phyloP scores from a whole-genome alignment of 768 basidiomycete species.

The Rhizopogon vinicolor region DNA sequence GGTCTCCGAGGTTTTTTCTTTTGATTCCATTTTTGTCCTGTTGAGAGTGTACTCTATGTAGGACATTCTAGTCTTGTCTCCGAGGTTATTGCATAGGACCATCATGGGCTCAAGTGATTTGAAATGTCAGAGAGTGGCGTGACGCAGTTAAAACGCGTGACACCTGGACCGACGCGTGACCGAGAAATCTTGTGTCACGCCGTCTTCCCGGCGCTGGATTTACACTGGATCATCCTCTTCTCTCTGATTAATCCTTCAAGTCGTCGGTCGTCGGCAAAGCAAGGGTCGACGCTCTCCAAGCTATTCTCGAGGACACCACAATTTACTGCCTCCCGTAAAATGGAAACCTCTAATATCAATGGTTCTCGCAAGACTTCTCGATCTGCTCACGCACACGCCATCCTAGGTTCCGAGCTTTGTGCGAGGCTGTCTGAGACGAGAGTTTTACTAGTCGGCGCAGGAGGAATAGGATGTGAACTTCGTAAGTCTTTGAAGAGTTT shows the following conservation, averaged over 20 bases:
- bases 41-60: too few relatives aligned
- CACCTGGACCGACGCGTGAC: constrained; percentile 18
- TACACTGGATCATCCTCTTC: background rate
- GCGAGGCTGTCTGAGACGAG: constrained; percentile 54
- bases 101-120: too few relatives aligned
- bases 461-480: constrained; percentile 97
- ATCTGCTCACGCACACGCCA: constrained; percentile 62
- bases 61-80: too few relatives aligned
- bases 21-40: too few relatives aligned
- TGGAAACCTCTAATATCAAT: constrained; percentile 6
- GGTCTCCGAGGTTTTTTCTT: too few relatives aligned
- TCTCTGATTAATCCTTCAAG: background rate
- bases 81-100: too few relatives aligned
- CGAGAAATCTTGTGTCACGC: constrained; percentile 4
- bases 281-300: background rate
- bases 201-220: background rate
- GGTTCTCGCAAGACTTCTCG: constrained; percentile 27
- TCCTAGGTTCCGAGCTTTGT: constrained; percentile 74
- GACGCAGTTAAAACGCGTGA: constrained; percentile 17
- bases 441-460: constrained; percentile 90
- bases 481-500: constrained; percentile 40
- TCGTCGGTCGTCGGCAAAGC: background rate
- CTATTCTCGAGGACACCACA: background rate
- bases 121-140: background rate
- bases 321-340: background rate